phyloP scores from a whole-genome alignment of 139 green algal genomes.

The Chlorella sorokiniana region DNA sequence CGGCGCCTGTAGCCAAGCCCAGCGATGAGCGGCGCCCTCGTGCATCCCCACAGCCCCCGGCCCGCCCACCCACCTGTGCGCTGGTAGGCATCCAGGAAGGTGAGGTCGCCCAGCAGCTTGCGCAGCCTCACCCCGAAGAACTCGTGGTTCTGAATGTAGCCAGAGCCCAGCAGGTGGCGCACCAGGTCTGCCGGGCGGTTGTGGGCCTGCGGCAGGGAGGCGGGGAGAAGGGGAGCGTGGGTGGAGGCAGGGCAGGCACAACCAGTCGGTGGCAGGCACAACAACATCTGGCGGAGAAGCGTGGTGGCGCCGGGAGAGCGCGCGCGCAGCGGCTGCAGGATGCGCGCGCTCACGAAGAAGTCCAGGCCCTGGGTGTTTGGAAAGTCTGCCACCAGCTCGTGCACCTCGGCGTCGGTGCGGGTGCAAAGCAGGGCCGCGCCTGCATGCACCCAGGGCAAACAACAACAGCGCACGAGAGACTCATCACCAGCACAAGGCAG shows the following conservation, averaged over 20 bases:
- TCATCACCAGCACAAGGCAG: too few relatives aligned
- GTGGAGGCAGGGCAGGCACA: background rate
- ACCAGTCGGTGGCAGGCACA: background rate
- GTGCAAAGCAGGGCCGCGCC: conserved; percentile 58
- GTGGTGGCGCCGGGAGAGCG: too few relatives aligned
- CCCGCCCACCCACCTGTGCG: conserved; percentile 19
- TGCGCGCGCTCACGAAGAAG: conserved; percentile 77
- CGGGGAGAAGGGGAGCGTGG: background rate
- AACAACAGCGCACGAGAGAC: background rate
- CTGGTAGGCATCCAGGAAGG: conserved; percentile 78
- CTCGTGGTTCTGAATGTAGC: conserved; percentile 14
- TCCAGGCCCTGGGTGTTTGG: conserved; percentile 60
- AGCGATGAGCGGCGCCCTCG: background rate
- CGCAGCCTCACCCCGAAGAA: conserved; percentile 52
- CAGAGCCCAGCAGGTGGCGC: background rate
- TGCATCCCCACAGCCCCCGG: background rate
- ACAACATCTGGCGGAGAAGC: background rate
- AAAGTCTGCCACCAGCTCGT: conserved; percentile 60
- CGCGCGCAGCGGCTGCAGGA: background rate
- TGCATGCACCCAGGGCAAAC: background rate
- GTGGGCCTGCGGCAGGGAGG: background rate
- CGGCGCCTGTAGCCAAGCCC: background rate
- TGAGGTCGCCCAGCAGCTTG: conserved; percentile 67
- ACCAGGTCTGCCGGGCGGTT: background rate
- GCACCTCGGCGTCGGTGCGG: conserved; percentile 75